Conservation (phyloP, 306 rosid species). For the Albizia julibrissin region DNA sequence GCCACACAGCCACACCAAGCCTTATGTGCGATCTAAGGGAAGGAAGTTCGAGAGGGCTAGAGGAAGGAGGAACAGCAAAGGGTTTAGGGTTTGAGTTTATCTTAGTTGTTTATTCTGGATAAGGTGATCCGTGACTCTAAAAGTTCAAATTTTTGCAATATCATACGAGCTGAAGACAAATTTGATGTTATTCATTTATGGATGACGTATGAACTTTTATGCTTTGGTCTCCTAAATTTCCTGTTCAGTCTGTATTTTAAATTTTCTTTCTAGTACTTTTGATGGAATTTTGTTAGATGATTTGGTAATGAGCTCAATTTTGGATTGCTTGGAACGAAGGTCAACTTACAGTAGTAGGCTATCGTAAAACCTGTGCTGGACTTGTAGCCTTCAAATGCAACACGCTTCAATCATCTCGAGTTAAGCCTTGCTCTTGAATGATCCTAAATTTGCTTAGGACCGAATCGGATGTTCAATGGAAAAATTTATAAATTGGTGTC, state of each 20-base stretch:
- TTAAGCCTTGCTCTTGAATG: too few relatives aligned
- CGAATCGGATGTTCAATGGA: too few relatives aligned
- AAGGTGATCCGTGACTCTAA: conserved; percentile 28
- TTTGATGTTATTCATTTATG: conserved; percentile 5
- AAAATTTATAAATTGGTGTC: too few relatives aligned
- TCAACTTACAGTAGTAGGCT: not conserved
- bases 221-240: not conserved
- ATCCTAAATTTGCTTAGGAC: too few relatives aligned
- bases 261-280: not conserved
- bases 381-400: not conserved
- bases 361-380: too few relatives aligned
- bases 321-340: not conserved
- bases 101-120: conserved; percentile 18
- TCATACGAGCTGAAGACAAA: conserved; percentile 26
- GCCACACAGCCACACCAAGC: conserved; percentile 84
- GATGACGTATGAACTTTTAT: conserved; percentile 22
- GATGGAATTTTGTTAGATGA: not conserved
- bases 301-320: not conserved
- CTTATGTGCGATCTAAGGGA: conserved; percentile 72
- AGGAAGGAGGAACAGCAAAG: conserved; percentile 80
- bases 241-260: not conserved
- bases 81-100: conserved; percentile 62
- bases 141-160: conserved; percentile 30
- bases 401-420: not conserved
- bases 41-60: conserved; percentile 86